phyloP scores from a whole-genome alignment of 345 rosid genomes.

The Arabidopsis suecica region DNA sequence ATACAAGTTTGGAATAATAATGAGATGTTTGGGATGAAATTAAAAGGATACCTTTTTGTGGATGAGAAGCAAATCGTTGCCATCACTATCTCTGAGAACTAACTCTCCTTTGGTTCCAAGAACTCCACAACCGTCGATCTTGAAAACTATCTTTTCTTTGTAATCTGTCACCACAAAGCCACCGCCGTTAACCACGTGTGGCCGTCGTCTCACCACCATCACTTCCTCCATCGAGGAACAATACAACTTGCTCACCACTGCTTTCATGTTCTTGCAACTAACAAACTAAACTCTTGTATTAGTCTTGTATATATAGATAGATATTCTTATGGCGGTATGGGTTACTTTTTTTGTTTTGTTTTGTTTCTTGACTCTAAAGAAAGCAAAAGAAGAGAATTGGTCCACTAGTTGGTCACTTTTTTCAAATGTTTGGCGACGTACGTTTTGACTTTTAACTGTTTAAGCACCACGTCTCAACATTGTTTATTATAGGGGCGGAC shows the following conservation, averaged over 20 bases:
- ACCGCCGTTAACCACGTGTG: constrained; percentile 73
- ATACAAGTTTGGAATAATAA: constrained; percentile 4
- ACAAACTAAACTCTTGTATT: constrained; percentile 10
- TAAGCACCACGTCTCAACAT: constrained; percentile 18
- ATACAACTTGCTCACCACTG: constrained; percentile 71
- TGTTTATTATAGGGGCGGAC: too few relatives aligned
- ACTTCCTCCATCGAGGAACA: constrained; percentile 61
- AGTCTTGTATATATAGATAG: neutral
- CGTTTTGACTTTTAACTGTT: constrained; percentile 12
- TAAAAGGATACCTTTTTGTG: constrained; percentile 63
- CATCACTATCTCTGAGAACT: constrained; percentile 57
- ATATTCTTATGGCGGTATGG: constrained; percentile 1
- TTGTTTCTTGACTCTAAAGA: constrained; percentile 38
- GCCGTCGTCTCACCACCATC: constrained; percentile 76
- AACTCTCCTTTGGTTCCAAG: constrained; percentile 69
- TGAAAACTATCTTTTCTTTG: constrained; percentile 64
- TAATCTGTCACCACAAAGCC: constrained; percentile 86
- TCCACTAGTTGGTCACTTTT: constrained; percentile 22
- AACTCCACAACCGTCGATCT: constrained; percentile 85
- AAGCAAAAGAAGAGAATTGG: constrained; percentile 34
- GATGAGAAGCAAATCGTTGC: constrained; percentile 69
- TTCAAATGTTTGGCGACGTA: constrained; percentile 42
- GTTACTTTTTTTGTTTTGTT: constrained; percentile 10
- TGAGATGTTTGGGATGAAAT: neutral
- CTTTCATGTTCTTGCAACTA: constrained; percentile 19